Base-by-base conservation (phyloP, 768 basidiomycete species). In the Galerina marginata region DNA sequence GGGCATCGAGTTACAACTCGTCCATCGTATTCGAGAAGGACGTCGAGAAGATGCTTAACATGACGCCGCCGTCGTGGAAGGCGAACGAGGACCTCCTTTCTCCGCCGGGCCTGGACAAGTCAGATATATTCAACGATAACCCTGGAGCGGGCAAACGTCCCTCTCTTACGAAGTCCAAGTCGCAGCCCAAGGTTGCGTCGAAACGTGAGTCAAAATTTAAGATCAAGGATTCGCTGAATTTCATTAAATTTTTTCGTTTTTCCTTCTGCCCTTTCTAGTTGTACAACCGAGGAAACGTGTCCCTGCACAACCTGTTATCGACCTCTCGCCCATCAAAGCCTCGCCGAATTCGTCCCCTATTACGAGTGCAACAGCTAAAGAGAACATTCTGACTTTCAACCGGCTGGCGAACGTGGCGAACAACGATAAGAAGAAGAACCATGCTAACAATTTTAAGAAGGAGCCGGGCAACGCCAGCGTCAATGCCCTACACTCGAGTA, bases 261-360 rank as follows among this genome's bases (percentile, higher is more conserved):
- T 40, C 29, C 29, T 33, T 33, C 7, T 33, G 7, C 20, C 4
- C 46, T 55, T 58, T 43, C 6, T 59, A 65, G 60, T 69, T 68
- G 72, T 69, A 23, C 75, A 73, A 56, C 69, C 75, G 14, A 74
- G 77, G 59, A 83, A 79, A 62, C 80, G 80, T 23, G 70, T 64
- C 10, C 72, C 71, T 11, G 72, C 68, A 0, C 71, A 74, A 0
- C 72, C 74, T 14, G 56, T 75, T 40, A 65, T 67, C 29, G 81
- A 81, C 58, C 72, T 85, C 26, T 82, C 83, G 2, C 82, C 84
- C 3, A 80, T 85, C 72, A 82, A 83, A 65, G 83, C 77, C n/a
- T 85, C 83, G 9, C 82, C 83, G n/a, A 77, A 74, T 6, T 59
- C 69, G 6, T 77, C 82, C 9, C 81, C 81, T 7, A 58, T 72